Evolutionary conservation across 495 filamentous ascomycete species (phyloP).

Genomic region (Parachaetomium inaequale): DNA sequence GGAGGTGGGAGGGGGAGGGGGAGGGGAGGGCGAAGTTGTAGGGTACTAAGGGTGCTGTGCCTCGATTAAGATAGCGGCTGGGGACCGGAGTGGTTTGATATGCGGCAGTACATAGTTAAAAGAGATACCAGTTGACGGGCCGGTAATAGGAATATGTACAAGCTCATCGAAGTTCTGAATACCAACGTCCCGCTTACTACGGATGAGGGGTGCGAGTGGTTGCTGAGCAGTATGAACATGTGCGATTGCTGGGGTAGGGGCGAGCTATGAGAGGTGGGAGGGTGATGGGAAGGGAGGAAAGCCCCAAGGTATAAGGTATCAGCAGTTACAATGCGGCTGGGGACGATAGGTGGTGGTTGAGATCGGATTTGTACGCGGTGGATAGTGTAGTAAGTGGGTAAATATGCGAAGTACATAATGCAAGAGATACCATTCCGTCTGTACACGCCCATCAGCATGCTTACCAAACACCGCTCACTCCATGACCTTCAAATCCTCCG

Average conservation of each 20-base stretch:
- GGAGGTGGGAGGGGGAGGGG: conserved; percentile 32
- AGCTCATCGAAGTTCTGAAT: too few relatives aligned
- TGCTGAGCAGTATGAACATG: conserved; percentile 68
- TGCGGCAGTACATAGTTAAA: too few relatives aligned
- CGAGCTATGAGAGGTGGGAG: not conserved
- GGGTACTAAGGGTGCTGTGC: not conserved
- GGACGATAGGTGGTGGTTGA: too few relatives aligned
- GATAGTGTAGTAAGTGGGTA: not conserved
- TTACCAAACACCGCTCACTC: conserved; percentile 27
- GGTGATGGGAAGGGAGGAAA: too few relatives aligned
- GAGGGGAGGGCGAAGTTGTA: conserved; percentile 13
- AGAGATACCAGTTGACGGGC: too few relatives aligned
- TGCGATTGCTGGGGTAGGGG: conserved; percentile 59
- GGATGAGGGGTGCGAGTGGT: conserved; percentile 71
- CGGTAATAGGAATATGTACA: not conserved
- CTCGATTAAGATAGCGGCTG: too few relatives aligned
- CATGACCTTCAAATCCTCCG: conserved; percentile 48
- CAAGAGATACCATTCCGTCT: conserved; percentile 8
- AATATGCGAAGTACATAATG: conserved; percentile 16
- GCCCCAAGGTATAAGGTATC: too few relatives aligned
- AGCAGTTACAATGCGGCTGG: too few relatives aligned
- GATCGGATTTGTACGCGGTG: not conserved
- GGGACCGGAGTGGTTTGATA: too few relatives aligned
- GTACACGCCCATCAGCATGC: conserved; percentile 4
- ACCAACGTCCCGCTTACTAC: too few relatives aligned